Base-by-base conservation (phyloP, 108 stramenopile genomes). In the Nannochloropsis granulata region DNA sequence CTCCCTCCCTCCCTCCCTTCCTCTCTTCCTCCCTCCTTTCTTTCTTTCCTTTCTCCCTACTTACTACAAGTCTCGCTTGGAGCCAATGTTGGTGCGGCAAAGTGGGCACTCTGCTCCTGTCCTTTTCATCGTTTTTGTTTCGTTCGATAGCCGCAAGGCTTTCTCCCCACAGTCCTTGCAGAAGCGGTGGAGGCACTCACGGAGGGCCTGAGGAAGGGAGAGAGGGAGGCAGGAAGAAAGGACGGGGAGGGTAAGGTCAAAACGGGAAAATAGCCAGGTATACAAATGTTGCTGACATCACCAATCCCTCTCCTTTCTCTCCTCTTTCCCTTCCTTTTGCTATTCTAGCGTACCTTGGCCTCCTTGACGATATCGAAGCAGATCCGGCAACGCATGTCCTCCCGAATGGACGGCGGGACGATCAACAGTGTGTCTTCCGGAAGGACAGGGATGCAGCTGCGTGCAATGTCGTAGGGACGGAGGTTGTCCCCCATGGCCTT, bases 121-220 rank as follows among this genome's bases (percentile, higher is more conserved):
- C 5, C 34, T 34, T 34, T 34, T 34, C 34, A 34, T 34, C 2
- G 34, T 71, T 71, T n/a, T 71, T 71, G 56, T 71, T n/a, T 71
- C 56, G 56, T n/a, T 34, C 34, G 34, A 34, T 5, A 34, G 34
- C 34, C 34, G 34, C 34, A 34, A 34, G 2, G 34, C 34, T 5
- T 34, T 71, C 56, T 71, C n/a, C 56, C 56, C 56, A 71, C 56
- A 16, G 56, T 71, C 56, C 56, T 71, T 71, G 56, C 56, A n/a
- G 2, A 71, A 16, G n/a, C 16, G 56, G 56, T n/a, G n/a, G 56
- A n/a, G 56, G 16, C 56, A 71, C 56, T 97, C 87, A 99, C 96
- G 24, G 87, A 83, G 16, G 56, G 56, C 16, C n/a, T 71, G 16
- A n/a, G 5, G 56, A 2, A 71, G n/a, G 56, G 56, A 71, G n/a